Evolutionary conservation across 176 grass and related monocot species (phyloP).

Genomic region (Saccharum officinarum): DNA sequence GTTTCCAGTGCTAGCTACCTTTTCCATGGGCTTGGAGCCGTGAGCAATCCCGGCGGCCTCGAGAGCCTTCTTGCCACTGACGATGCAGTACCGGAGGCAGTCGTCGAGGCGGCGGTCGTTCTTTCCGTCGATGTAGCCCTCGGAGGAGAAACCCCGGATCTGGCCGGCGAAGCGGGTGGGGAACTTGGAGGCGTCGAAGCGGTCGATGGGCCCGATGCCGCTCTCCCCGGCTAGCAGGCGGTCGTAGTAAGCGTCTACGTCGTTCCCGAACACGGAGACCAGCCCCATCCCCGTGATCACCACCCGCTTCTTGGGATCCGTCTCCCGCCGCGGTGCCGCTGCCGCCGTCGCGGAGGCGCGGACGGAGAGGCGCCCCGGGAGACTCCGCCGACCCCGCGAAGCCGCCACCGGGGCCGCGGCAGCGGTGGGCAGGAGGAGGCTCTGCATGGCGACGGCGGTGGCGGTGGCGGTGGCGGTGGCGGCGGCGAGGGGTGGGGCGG

Average conservation of each 20-base stretch:
- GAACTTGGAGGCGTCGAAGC: constrained; percentile 85
- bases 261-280: constrained; percentile 85
- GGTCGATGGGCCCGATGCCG: constrained; percentile 73
- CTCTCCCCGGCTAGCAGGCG: constrained; percentile 84
- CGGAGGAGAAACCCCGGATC: constrained; percentile 84
- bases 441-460: constrained; percentile 50
- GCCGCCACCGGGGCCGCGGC: neutral
- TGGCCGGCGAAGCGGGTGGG: constrained; percentile 90
- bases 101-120: constrained; percentile 76
- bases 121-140: constrained; percentile 89
- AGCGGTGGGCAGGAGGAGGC: constrained; percentile 57
- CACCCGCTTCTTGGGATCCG: constrained; percentile 86
- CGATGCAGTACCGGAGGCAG: constrained; percentile 89
- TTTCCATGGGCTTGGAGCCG: constrained; percentile 52
- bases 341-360: constrained; percentile 30
- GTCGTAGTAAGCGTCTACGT: constrained; percentile 81
- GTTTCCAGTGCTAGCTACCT: constrained; percentile 44
- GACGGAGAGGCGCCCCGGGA: constrained; percentile 1
- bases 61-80: constrained; percentile 91
- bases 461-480: neutral
- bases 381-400: neutral
- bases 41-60: constrained; percentile 49
- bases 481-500: neutral
- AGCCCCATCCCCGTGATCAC: constrained; percentile 95
- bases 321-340: constrained; percentile 54